phyloP scores from a whole-genome alignment of 805 yeast species.

The Candida vartiovaarae region DNA sequence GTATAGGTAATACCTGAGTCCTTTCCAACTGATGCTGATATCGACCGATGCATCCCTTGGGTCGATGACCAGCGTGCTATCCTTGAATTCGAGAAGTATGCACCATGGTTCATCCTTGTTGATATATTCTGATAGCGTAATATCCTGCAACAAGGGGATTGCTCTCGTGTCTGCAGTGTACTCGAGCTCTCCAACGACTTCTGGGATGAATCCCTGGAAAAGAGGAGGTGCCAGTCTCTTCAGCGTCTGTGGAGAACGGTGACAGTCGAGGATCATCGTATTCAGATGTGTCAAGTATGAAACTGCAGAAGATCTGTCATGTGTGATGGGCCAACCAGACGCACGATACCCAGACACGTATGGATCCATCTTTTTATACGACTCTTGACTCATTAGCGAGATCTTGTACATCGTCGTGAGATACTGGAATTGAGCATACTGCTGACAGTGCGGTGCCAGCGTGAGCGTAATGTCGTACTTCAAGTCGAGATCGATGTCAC shows the following conservation, averaged over 20 bases:
- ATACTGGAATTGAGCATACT: not conserved
- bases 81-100: slow-evolving; percentile 20
- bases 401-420: not conserved
- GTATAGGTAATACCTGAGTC: slow-evolving; percentile 19
- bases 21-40: slow-evolving; percentile 18
- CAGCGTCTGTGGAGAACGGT: slow-evolving; percentile 1
- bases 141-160: slow-evolving; percentile 10
- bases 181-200: slow-evolving; percentile 7
- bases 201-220: slow-evolving; percentile 14
- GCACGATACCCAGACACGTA: not conserved
- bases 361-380: too few relatives aligned
- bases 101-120: slow-evolving; percentile 8
- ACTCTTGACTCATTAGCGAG: not conserved
- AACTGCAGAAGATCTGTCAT: not conserved
- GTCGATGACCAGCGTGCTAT: slow-evolving; percentile 11
- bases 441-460: slow-evolving; percentile 1
- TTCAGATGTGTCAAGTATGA: slow-evolving; percentile 11
- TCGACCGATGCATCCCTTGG: slow-evolving; percentile 13
- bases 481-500: slow-evolving; percentile 7
- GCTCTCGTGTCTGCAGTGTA: slow-evolving; percentile 1
- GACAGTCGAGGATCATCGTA: slow-evolving; percentile 15
- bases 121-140: slow-evolving; percentile 10
- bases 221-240: slow-evolving; percentile 14
- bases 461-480: slow-evolving; percentile 17
- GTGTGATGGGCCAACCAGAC: not conserved